These are phyloP conservation scores for Zopfia rhizophila DNA, from an alignment of 2,329 filamentous ascomycete genomes.

Conservation along the genomic window DNA sequence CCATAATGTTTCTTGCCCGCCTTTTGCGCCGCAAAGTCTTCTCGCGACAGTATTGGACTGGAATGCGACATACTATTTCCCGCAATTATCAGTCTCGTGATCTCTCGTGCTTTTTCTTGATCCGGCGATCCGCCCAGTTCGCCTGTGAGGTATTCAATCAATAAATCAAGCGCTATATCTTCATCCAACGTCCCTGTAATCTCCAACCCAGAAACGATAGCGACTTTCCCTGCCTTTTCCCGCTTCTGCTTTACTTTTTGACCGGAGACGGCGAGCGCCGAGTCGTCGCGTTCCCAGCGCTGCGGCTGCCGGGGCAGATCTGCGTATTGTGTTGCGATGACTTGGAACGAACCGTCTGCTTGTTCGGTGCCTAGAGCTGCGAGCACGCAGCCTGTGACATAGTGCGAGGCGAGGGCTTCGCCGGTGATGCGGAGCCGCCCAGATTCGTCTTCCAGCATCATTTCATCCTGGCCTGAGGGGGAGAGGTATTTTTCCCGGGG, in stretches of 20 bases:
- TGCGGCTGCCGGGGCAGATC: conserved; percentile 84
- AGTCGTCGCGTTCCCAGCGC: conserved; percentile 77
- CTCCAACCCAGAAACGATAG: conserved; percentile 86
- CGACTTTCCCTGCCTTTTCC: conserved; percentile 74
- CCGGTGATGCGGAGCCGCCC: conserved; percentile 86
- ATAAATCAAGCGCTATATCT: conserved; percentile 77
- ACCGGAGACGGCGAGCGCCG: conserved; percentile 46
- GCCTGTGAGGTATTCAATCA: conserved; percentile 88
- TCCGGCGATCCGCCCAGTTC: conserved; percentile 73
- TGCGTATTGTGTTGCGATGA: conserved; percentile 88
- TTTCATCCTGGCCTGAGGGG: conserved; percentile 69
- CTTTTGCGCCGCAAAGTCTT: conserved; percentile 54
- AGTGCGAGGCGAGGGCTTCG: conserved; percentile 70
- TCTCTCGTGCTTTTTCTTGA: conserved; percentile 70
- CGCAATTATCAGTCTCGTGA: conserved; percentile 88
- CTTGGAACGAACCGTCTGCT: conserved; percentile 88
- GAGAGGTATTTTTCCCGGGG: conserved; percentile 80
- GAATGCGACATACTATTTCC: conserved; percentile 80
- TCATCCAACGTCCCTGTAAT: conserved; percentile 83
- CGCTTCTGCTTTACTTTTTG: conserved; percentile 52
- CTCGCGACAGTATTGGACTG: conserved; percentile 57
- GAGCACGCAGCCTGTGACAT: conserved; percentile 93
- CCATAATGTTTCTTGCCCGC: conserved; percentile 83
- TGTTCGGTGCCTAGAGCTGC: conserved; percentile 97
- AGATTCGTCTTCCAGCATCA: conserved; percentile 96